These are phyloP conservation scores for Echria macrotheca DNA, from an alignment of 495 filamentous ascomycete species.

Conservation along the genomic window DNA sequence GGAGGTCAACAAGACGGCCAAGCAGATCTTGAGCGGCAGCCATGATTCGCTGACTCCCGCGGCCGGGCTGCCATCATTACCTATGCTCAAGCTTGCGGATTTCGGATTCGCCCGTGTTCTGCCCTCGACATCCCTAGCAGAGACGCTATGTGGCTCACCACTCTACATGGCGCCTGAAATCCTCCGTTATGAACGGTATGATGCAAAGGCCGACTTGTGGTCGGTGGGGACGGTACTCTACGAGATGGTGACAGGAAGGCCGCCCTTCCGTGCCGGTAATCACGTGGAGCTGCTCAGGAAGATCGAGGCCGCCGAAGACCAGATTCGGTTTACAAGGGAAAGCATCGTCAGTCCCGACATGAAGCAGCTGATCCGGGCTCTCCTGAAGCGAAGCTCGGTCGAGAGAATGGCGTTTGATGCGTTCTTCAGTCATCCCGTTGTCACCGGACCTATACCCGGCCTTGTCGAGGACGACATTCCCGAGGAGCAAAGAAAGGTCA, in stretches of 20 bases:
- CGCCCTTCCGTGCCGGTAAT: conserved; percentile 87
- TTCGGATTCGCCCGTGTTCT: conserved; percentile 94
- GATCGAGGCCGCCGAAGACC: conserved; percentile 81
- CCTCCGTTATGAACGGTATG: conserved; percentile 93
- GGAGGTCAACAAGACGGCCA: conserved; percentile 32
- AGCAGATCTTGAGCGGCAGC: conserved; percentile 55
- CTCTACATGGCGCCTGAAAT: conserved; percentile 99
- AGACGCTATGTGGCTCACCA: conserved; percentile 96
- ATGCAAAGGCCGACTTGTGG: conserved; percentile 95
- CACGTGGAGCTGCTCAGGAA: conserved; percentile 89
- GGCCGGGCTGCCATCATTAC: conserved; percentile 77
- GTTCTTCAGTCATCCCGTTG: conserved; percentile 71
- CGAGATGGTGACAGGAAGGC: conserved; percentile 88
- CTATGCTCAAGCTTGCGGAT: conserved; percentile 95
- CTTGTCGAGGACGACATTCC: conserved; percentile 71
- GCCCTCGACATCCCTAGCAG: conserved; percentile 81
- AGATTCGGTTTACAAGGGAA: conserved; percentile 75
- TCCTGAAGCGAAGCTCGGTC: conserved; percentile 79
- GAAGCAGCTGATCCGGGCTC: conserved; percentile 70
- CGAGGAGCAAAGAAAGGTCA: too few species aligned
- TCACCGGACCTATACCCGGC: conserved; percentile 76
- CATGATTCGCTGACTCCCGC: conserved; percentile 72
- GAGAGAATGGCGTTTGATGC: conserved; percentile 77
- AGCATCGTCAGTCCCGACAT: conserved; percentile 65
- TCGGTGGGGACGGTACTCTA: conserved; percentile 92